These are phyloP conservation scores for Alisma plantagoaquatica DNA, from an alignment of 106 monocot genomes.

Conservation along the genomic window DNA sequence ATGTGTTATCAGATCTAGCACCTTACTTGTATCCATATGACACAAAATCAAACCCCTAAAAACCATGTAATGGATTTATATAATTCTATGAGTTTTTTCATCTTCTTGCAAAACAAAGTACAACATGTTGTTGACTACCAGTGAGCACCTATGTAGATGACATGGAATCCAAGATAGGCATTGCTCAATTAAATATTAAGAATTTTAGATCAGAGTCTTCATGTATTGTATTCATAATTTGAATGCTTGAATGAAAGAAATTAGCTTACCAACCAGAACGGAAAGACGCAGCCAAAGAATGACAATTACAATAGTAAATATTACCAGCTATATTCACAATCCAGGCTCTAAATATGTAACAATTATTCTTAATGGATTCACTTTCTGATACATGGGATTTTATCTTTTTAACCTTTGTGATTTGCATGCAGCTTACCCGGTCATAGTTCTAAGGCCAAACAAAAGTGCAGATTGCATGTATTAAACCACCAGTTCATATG, in stretches of 20 bases:
- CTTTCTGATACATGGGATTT: constrained; percentile 40
- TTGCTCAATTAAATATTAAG: no score
- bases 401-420: constrained; percentile 67
- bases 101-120: no score
- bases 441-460: constrained; percentile 74
- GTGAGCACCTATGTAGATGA: no score
- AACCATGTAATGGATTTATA: no score
- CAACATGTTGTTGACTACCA: no score
- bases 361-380: constrained; percentile 81
- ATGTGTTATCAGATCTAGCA: no score
- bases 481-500: constrained; percentile 54
- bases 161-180: no score
- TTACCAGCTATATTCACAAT: constrained; percentile 78
- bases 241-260: background rate
- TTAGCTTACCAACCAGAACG: constrained; percentile 67
- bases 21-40: no score
- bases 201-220: no score
- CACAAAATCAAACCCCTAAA: no score
- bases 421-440: constrained; percentile 75
- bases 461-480: constrained; percentile 68
- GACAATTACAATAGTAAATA: constrained; percentile 64
- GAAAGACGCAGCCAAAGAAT: constrained; percentile 82
- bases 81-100: no score
- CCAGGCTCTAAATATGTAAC: constrained; percentile 69
- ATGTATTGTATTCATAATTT: no score